Base-by-base conservation (phyloP, 441 rosid species). In the Pelargonium fulgidum region DNA sequence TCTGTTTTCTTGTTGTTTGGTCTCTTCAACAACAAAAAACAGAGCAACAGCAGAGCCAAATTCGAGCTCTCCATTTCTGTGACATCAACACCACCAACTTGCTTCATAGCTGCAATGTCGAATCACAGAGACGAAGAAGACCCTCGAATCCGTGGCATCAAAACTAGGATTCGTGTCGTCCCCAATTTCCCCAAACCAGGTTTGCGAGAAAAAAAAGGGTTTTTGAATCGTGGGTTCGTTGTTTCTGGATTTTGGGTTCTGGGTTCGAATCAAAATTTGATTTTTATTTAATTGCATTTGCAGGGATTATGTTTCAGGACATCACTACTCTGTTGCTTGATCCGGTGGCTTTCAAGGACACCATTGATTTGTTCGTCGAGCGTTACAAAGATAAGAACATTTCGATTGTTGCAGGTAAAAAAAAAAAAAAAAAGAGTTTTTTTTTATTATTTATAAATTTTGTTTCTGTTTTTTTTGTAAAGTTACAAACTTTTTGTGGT, bases 101-200 rank as follows among this genome's bases (percentile, higher is more conserved):
- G 41, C 6, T 36, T 36, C 41, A 8, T 36, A 36, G 41, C 41
- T 54, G 61, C 86, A 91, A 93, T 93, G 99, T 91, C 96, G 73
- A 90, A 78, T 80, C 78, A 33, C 82, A 85, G 79, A 72, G 86
- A 78, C 61, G 78, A 88, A 75, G 78, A 88, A 75, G 97, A 91
- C 82, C 90, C 97, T 83, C 97, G 99, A 71, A 82, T 89, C 75
- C 74, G 74, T 39, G 89, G 82, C 79, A 90, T 94, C 82, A 83
- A 90, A 81, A 77, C 87, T 71, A 85, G 80, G 94, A 94, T 94
- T 83, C 97, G 98, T 36, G 98, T 94, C 67, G 94, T 94, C 77
- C 99, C 99, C 70, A 56, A 92, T 80, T 94, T 94, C 54, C 99
- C 98, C 13, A 89, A 92, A 80, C 80, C 86, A 89, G 99, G 99